Percentiles rank a stretch among this genome's conserved stretches.
Evolutionary conservation across 257 asterid genomes (phyloP).

Genomic region (Scutellaria galericulata): DNA sequence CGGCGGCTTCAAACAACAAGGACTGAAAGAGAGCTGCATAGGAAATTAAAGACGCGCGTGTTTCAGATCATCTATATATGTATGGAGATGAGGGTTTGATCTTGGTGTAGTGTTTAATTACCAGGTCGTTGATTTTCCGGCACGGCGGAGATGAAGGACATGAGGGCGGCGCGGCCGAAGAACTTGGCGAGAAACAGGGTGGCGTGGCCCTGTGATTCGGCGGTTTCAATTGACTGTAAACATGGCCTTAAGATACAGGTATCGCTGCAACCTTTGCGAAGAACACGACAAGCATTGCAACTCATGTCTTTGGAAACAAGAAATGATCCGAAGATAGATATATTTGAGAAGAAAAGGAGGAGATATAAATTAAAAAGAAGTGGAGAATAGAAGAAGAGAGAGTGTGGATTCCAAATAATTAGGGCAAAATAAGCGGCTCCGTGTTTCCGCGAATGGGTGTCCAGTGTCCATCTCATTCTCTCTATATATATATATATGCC

Average conservation of each 20-base stretch:
- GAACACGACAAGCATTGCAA: slow-evolving; percentile 77
- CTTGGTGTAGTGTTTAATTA: neutral
- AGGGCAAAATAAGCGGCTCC: too few species aligned
- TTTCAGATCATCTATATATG: too few species aligned
- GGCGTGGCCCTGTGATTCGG: slow-evolving; percentile 66
- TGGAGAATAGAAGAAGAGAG: too few species aligned
- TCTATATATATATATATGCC: too few species aligned
- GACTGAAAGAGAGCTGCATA: slow-evolving; percentile 60
- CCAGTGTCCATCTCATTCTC: too few species aligned
- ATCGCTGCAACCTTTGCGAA: slow-evolving; percentile 70
- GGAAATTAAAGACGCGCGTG: neutral
- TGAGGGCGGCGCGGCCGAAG: slow-evolving; percentile 75
- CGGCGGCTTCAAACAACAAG: slow-evolving; percentile 60
- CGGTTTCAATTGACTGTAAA: slow-evolving; percentile 55
- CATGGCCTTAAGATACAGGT: slow-evolving; percentile 56
- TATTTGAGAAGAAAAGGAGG: too few species aligned
- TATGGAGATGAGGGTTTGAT: too few species aligned
- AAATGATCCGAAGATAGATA: too few species aligned
- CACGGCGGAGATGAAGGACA: slow-evolving; percentile 66
- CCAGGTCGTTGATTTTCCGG: slow-evolving; percentile 58
- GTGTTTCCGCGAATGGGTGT: too few species aligned
- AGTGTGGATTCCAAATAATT: too few species aligned
- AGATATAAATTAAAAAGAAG: too few species aligned
- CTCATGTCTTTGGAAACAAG: slow-evolving; percentile 43
- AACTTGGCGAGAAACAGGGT: slow-evolving; percentile 69